phyloP scores from a whole-genome alignment of 140 eudicot genomes.

The Anethum foeniculum region DNA sequence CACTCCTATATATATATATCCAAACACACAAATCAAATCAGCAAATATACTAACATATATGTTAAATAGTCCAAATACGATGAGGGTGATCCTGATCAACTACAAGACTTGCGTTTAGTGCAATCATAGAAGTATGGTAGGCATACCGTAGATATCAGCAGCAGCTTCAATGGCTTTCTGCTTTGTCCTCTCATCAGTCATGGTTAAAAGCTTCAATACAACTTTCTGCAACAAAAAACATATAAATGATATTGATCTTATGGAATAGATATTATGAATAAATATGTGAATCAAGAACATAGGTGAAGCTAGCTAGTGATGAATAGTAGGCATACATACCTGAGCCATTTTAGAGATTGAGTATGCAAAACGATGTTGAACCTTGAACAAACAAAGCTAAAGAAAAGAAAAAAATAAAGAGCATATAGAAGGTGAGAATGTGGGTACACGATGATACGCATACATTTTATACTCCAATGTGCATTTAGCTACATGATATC shows the following conservation, averaged over 20 bases:
- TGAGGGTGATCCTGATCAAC: background rate
- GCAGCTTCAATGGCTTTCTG: conserved; percentile 70
- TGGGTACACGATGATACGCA: background rate
- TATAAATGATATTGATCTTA: background rate
- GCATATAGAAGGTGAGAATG: background rate
- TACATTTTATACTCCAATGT: background rate
- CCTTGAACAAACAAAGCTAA: background rate
- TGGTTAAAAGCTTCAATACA: conserved; percentile 43
- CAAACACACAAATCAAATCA: background rate
- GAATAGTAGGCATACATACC: background rate
- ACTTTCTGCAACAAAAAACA: conserved; percentile 21
- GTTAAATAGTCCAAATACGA: background rate
- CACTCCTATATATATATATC: conserved; percentile 34
- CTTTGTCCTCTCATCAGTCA: conserved; percentile 63
- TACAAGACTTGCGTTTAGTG: background rate
- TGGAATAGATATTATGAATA: background rate
- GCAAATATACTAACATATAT: background rate
- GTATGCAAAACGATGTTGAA: background rate
- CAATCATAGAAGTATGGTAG: background rate
- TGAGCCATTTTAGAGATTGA: conserved; percentile 15
- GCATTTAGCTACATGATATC: background rate
- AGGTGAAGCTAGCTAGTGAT: background rate
- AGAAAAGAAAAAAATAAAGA: too few relatives aligned
- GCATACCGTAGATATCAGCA: conserved; percentile 61
- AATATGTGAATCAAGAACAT: background rate